A percentile compares a stretch with the other conserved stretches of the same genome.
These are phyloP conservation scores for Petunia hybrid DNA, from an alignment of 305 asterid genomes.

Conservation along the genomic window DNA sequence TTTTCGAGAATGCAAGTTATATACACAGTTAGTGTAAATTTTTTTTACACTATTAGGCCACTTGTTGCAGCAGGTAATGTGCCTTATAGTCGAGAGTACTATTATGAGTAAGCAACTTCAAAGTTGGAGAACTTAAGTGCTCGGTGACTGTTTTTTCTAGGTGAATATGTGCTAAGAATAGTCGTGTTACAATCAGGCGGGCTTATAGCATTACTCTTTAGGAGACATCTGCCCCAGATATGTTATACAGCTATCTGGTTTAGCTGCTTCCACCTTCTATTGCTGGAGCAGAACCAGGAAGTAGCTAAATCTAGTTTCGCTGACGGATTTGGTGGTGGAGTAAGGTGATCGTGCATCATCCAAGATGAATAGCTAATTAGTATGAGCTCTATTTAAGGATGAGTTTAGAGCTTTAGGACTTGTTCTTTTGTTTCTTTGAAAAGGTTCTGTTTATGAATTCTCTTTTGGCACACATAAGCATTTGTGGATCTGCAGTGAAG, in stretches of 20 bases:
- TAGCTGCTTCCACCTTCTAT: neutral
- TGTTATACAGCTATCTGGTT: neutral
- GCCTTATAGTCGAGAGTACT: neutral
- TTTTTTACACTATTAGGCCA: too few relatives aligned
- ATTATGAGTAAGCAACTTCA: neutral
- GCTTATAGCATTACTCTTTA: too few relatives aligned
- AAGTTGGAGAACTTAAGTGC: neutral
- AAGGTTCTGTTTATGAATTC: neutral
- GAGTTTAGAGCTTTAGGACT: neutral
- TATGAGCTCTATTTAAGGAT: neutral
- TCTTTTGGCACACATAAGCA: constrained; percentile 1
- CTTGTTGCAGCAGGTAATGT: too few relatives aligned
- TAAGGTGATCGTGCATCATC: neutral
- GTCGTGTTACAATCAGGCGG: too few relatives aligned
- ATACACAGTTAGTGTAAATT: too few relatives aligned
- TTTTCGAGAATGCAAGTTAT: too few relatives aligned
- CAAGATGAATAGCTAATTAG: neutral
- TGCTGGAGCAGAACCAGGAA: neutral
- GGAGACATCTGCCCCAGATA: too few relatives aligned
- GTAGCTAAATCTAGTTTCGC: neutral
- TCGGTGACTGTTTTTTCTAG: neutral
- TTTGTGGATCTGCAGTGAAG: neutral
- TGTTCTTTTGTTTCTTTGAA: neutral
- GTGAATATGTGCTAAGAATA: neutral
- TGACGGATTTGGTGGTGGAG: neutral